These are phyloP conservation scores for Chytriomyces sp. DNA, from an alignment of 192 early-diverging fungal species.

Conservation along the genomic window DNA sequence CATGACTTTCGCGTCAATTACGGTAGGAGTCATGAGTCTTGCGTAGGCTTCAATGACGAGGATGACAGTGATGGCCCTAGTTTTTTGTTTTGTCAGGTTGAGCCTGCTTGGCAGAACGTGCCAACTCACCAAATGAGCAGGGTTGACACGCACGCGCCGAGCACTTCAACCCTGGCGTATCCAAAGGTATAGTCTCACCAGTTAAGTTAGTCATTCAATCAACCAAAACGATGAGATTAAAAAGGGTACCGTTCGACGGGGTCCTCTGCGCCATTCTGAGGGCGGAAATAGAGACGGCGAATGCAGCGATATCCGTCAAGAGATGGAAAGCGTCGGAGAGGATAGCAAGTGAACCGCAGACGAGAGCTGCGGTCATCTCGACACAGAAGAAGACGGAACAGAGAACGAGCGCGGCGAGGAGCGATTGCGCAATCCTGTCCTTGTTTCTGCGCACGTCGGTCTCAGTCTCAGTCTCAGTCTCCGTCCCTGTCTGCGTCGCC, in stretches of 20 bases:
- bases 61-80: constrained; percentile 64
- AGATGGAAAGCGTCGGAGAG: constrained; percentile 77
- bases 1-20: background rate
- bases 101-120: too few species aligned
- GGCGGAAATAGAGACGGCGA: constrained; percentile 70
- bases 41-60: constrained; percentile 72
- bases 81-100: too few species aligned
- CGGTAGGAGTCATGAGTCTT: constrained; percentile 44
- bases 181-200: constrained; percentile 66
- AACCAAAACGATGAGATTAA: background rate
- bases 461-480: too few species aligned
- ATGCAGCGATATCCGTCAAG: constrained; percentile 71
- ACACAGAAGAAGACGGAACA: constrained; percentile 65
- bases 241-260: constrained; percentile 54
- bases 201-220: background rate
- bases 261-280: constrained; percentile 63
- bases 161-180: constrained; percentile 76
- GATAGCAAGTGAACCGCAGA: constrained; percentile 73
- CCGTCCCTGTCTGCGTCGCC: too few species aligned
- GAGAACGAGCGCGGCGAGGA: constrained; percentile 59
- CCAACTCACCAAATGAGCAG: constrained; percentile 74
- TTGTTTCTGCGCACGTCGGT: too few species aligned
- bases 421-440: constrained; percentile 5
- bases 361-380: constrained; percentile 64
- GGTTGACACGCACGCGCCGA: constrained; percentile 74